Evolutionary conservation across 2,329 filamentous ascomycete genomes (phyloP), one percentile per base, ranked within the genome.

Genomic region (Fusarium nelsonii): DNA sequence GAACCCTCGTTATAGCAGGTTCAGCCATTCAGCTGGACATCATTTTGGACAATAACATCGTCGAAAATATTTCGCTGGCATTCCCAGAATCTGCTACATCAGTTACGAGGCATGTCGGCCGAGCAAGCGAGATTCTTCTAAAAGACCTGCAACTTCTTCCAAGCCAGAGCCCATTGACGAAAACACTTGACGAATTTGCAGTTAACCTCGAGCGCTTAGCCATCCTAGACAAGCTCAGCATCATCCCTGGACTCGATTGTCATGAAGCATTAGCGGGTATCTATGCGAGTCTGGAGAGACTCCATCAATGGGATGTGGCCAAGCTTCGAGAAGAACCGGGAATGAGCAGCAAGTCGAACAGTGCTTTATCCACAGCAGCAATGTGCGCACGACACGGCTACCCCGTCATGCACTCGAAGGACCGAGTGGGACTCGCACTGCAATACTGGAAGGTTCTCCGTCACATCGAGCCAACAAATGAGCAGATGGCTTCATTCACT

Each of bases 211-310:
- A 92, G 73, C 85, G 87, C 36, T 81, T 96, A 34, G 89, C 91
- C 5, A 84, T 80, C 7, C 79, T 94, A 57, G 93, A 96, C 76
- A 90, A 88, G 71, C 84, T 95, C 53, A 93, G 92, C 77, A 84
- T 88, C 23, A 82, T 86, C 32, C 89, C 88, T 2, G 86, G 87
- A 7, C 83, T 95, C 9, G 92, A 92, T 72, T 92, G 92, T 76
- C 91, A 92, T 75, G 91, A 93, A 75, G 92, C 92, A 1, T 83
- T 95, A 44, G 88, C 88, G 6, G 92, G 92, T 4, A 83, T 97
- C 8, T 92, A 91, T 76, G 86, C 86, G 58, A 92, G 91, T 73
- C 81, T 96, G 63, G 83, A 85, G 62, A 89, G 84, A 70, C 80
- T 97, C n/a, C 88, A 92, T 73, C 83, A 88, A 45, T 91, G 92